Conservation (phyloP, 352 stramenopile species). For the Phytophthora capsici region DNA sequence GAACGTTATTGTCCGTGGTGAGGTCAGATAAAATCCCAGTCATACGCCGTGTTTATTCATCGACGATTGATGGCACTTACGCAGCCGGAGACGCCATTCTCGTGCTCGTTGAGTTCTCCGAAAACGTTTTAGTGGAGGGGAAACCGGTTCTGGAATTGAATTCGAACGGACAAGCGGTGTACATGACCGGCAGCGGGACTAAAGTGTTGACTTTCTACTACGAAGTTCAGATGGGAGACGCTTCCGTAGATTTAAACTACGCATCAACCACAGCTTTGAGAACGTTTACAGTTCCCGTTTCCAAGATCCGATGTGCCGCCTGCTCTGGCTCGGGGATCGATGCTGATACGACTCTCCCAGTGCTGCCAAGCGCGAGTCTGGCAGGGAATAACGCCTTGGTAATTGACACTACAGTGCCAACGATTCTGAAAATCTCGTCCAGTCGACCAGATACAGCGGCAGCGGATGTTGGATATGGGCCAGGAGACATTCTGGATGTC, state of each 20-base stretch:
- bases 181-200: conserved; percentile 52
- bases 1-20: conserved; percentile 38
- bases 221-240: conserved; percentile 55
- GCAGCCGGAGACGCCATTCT: conserved; percentile 67
- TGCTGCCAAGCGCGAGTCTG: conserved; percentile 41
- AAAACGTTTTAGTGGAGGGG: conserved; percentile 55
- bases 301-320: conserved; percentile 31
- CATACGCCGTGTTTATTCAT: conserved; percentile 47
- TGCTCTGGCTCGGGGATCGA: conserved; percentile 36
- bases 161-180: conserved; percentile 63
- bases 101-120: conserved; percentile 60
- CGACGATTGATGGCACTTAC: conserved; percentile 58
- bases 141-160: conserved; percentile 69
- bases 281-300: conserved; percentile 28
- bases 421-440: conserved; percentile 54
- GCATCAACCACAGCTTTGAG: conserved; percentile 48
- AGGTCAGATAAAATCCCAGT: conserved; percentile 42
- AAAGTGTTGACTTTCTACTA: conserved; percentile 71
- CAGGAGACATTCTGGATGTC: conserved; percentile 76
- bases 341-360: conserved; percentile 50
- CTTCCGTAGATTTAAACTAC: conserved; percentile 57
- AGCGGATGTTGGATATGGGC: conserved; percentile 52
- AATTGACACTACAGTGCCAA: conserved; percentile 48
- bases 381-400: conserved; percentile 35
- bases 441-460: conserved; percentile 38